phyloP scores from a whole-genome alignment of 1,139 yeast species.

The Kodamaea sp. region DNA sequence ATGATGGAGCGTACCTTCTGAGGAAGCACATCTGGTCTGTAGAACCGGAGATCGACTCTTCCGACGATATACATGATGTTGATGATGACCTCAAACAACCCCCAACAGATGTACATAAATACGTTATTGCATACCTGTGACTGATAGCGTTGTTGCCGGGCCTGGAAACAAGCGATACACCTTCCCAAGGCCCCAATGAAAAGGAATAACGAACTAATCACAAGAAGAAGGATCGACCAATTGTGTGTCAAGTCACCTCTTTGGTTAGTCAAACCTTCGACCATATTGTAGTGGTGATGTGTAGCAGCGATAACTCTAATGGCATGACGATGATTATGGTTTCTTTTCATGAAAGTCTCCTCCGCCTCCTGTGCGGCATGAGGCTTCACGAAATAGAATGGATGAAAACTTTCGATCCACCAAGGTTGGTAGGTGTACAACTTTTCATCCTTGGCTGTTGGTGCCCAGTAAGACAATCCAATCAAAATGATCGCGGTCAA shows the following conservation, averaged over 20 bases:
- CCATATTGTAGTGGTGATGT: slow-evolving; percentile 44
- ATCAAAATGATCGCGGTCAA: slow-evolving; percentile 54
- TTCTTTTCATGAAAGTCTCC: slow-evolving; percentile 50
- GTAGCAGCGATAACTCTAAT: slow-evolving; percentile 51
- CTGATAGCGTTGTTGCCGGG: slow-evolving; percentile 8
- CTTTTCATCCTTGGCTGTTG: slow-evolving; percentile 55
- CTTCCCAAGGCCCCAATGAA: slow-evolving; percentile 61
- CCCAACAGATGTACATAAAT: slow-evolving; percentile 69
- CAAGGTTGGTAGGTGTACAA: slow-evolving; percentile 71
- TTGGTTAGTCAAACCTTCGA: slow-evolving; percentile 44
- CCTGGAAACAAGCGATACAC: slow-evolving; percentile 54
- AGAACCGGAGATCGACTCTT: slow-evolving; percentile 73
- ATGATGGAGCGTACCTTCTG: slow-evolving; percentile 39
- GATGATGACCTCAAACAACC: slow-evolving; percentile 60
- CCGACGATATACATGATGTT: slow-evolving; percentile 57
- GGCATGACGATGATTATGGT: slow-evolving; percentile 52
- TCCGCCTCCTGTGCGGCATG: slow-evolving; percentile 53
- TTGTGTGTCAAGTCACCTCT: slow-evolving; percentile 54
- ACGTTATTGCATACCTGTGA: slow-evolving; percentile 37
- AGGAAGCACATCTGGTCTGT: slow-evolving; percentile 67
- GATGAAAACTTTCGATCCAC: slow-evolving; percentile 70
- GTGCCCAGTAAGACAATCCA: slow-evolving; percentile 53
- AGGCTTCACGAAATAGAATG: slow-evolving; percentile 55
- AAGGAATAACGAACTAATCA: slow-evolving; percentile 52
- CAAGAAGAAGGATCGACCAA: slow-evolving; percentile 47